Percentiles rank a stretch among this genome's conserved stretches.
Evolutionary conservation across 306 rosid genomes (phyloP).

Genomic region (Morella rubra): DNA sequence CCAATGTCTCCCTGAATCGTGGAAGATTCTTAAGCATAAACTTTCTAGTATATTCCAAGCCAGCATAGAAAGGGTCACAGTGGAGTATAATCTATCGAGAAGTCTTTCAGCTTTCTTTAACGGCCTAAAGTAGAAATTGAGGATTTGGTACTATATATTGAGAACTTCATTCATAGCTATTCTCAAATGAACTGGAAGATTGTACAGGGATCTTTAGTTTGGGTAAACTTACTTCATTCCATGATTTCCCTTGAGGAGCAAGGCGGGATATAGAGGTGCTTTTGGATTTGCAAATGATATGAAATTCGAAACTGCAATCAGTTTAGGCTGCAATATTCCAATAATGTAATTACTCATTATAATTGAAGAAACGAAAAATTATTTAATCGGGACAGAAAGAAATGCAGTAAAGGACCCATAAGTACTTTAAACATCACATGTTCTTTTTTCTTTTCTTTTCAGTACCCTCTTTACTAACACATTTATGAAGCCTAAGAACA

Average conservation of each 20-base stretch:
- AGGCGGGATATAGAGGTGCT: conserved; percentile 85
- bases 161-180: no score
- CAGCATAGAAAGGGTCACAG: no score
- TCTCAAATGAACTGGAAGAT: background rate
- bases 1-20: no score
- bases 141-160: background rate
- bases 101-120: background rate
- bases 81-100: no score
- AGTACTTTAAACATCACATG: background rate
- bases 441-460: no score
- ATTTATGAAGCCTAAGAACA: conserved; percentile 13
- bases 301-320: conserved; percentile 72
- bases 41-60: no score
- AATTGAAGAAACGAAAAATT: conserved; percentile 17
- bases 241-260: conserved; percentile 84
- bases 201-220: conserved; percentile 8
- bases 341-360: conserved; percentile 26
- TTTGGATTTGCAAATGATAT: conserved; percentile 75
- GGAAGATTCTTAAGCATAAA: no score
- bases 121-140: background rate
- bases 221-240: conserved; percentile 67
- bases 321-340: conserved; percentile 56
- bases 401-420: conserved; percentile 1
- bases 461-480: conserved; percentile 6
- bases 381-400: background rate